Base-by-base conservation (phyloP, 2,329 filamentous ascomycete species). In the Chaetomiaceae sp. region DNA sequence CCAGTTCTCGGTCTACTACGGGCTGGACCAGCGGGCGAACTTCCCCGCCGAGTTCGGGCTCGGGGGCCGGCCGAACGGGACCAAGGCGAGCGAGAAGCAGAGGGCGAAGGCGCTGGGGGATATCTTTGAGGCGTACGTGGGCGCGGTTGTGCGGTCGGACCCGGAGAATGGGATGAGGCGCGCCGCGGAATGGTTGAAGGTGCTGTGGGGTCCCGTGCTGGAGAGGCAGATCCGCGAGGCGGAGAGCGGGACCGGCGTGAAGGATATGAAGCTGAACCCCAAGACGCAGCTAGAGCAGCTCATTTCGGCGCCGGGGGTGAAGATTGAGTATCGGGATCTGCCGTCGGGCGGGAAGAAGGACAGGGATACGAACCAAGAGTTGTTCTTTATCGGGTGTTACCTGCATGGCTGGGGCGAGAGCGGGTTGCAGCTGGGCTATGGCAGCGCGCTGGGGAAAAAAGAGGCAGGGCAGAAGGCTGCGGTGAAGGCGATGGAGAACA, bases 51-150 rank as follows among this genome's bases (percentile, higher is more conserved):
- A 77, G 57, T 73, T 74, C 62, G 62, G 65, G 29, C 48, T 71
- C 48, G 64, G 60, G 2, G 68, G 67, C 4, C 65, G 67, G 44
- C 60, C 57, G 11, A 59, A 60, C 2, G 75, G 77, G 56, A 71
- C 71, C 21, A 64, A 58, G 42, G 69, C 63, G 47, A 77, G 64
- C 51, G 69, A 64, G 65, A 84, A 78, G 66, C 79, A 77, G 37
- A 76, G 80, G 55, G 78, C 74, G 13, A 96, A 96, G 68, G 82
- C 90, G 9, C 76, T 87, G 51, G 91, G 86, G 8, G 92, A 97
- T 65, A 78, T 96, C 16, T 95, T 96, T 62, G 92, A 97, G 67
- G 87, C 92, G 0, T 96, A 95, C 62, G 81, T 95, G 14, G 91
- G 87, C 8, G 91, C 87, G 3, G 71, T 91, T 5, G 79, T 95